Base-by-base conservation (phyloP, 257 asterid species). In the Solanum bukasovii region DNA sequence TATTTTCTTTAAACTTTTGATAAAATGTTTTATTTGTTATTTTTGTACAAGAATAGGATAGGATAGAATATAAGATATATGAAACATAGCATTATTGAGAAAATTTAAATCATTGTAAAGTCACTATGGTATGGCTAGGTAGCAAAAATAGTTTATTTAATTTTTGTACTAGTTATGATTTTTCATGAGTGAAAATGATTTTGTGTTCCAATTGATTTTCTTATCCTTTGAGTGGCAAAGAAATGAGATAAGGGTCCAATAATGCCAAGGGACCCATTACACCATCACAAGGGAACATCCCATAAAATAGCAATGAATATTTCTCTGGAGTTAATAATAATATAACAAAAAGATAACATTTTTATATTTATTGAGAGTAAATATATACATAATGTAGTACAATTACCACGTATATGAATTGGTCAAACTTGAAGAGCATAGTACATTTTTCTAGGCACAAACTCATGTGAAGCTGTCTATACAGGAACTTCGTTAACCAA, bases 101-200 rank as follows among this genome's bases (percentile, higher is more conserved):
- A 44, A 13, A 44, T 4, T 44, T 0, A 44, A 49, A 49, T 14
- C 61, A 49, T 49, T 49, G 61, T 49, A 49, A 49, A 49, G 61
- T 14, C 61, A 49, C 61, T 5, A 49, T 1, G 21, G 59, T 49
- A 49, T 49, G 59, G 59, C 59, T 2, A 14, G 7, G 59, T 49
- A 49, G 59, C 21, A 49, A 49, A 49, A 49, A 9, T 18, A 7
- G 2, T 2, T 52, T 16, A 14, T 52, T 52, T 52, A 52, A 16
- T 5, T 52, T 52, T 52, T 52, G 23, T n/a, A 7, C 27, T 49
- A 52, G 20, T 68, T 65, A 82, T 46, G 59, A 46, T 42, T 35
- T 42, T 72, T 87, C 89, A 78, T 84, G 84, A 89, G 78, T 89
- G 75, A 37, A 70, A 61, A 89, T 89, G 91, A 89, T 89, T 90